These are phyloP conservation scores for Alternaria atra DNA, from an alignment of 2,329 filamentous ascomycete genomes.

Conservation along the genomic window DNA sequence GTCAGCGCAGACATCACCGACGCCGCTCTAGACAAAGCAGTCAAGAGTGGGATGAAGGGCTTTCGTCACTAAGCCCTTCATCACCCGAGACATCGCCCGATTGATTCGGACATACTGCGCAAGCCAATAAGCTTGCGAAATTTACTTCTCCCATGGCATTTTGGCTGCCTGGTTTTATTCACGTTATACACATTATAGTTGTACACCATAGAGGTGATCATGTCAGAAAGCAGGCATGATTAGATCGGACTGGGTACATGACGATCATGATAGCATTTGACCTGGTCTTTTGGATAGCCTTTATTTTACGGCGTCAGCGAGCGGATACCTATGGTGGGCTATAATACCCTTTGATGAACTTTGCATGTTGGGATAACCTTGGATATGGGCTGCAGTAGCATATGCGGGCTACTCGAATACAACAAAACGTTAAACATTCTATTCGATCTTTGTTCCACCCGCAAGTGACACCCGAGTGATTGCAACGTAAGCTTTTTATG, in stretches of 20 bases:
- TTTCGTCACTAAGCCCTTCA: constrained; percentile 76
- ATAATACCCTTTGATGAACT: constrained; percentile 23
- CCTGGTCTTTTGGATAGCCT: constrained; percentile 9
- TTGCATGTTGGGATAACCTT: constrained; percentile 12
- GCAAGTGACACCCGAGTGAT: neutral
- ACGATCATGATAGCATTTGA: constrained; percentile 31
- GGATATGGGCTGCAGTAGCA: constrained; percentile 8
- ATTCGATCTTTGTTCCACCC: neutral
- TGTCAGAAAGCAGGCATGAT: neutral
- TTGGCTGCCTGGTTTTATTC: constrained; percentile 20
- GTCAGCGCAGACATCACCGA: constrained; percentile 74
- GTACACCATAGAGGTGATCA: constrained; percentile 11
- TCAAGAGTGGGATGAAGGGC: constrained; percentile 70
- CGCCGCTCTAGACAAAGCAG: constrained; percentile 67
- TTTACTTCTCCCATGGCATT: constrained; percentile 6
- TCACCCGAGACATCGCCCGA: constrained; percentile 68
- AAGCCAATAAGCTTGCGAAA: constrained; percentile 12
- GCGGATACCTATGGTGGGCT: constrained; percentile 12
- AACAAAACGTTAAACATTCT: constrained; percentile 4
- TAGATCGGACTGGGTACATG: constrained; percentile 21
- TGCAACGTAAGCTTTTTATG: neutral
- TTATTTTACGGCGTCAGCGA: constrained; percentile 19
- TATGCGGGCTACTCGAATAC: constrained; percentile 1
- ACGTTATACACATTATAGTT: constrained; percentile 19
- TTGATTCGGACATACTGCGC: constrained; percentile 63